These are phyloP conservation scores for Grifola frondosa DNA, from an alignment of 1,284 basidiomycete genomes.

Conservation along the genomic window DNA sequence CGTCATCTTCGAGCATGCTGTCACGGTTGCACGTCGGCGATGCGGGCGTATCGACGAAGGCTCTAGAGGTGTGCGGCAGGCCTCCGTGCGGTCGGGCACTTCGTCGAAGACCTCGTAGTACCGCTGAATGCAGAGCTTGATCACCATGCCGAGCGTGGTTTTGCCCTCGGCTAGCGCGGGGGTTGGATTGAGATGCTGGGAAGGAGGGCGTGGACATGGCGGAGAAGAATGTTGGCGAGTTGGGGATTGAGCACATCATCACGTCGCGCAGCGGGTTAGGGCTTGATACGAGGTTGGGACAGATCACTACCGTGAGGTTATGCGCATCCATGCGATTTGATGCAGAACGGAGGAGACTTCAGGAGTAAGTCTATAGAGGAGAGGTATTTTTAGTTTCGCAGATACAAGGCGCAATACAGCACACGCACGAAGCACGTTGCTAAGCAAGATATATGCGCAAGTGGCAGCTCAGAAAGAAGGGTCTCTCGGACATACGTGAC, in stretches of 20 bases:
- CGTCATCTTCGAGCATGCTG: slow-evolving; percentile 53
- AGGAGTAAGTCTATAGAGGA: slow-evolving; percentile 59
- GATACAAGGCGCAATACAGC: neutral
- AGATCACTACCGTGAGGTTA: slow-evolving; percentile 77
- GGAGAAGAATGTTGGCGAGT: slow-evolving; percentile 37
- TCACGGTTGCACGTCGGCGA: slow-evolving; percentile 32
- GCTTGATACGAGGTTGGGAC: slow-evolving; percentile 74
- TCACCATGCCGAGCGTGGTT: slow-evolving; percentile 68
- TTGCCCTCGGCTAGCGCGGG: slow-evolving; percentile 39
- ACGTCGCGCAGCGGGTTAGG: slow-evolving; percentile 69
- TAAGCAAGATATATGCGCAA: slow-evolving; percentile 76
- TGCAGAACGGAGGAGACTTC: slow-evolving; percentile 63
- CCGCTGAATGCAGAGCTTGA: slow-evolving; percentile 76
- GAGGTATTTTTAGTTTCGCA: slow-evolving; percentile 1
- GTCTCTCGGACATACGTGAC: slow-evolving; percentile 65
- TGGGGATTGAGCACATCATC: slow-evolving; percentile 66
- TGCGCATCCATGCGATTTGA: slow-evolving; percentile 80
- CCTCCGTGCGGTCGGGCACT: slow-evolving; percentile 64
- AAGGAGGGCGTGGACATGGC: slow-evolving; percentile 24
- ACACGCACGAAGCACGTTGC: slow-evolving; percentile 67
- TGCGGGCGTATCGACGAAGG: slow-evolving; percentile 20
- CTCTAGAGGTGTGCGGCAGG: slow-evolving; percentile 37
- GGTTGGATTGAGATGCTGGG: slow-evolving; percentile 16
- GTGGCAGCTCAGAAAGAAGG: slow-evolving; percentile 64
- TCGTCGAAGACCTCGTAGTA: slow-evolving; percentile 88